phyloP scores from a whole-genome alignment of 2,329 filamentous ascomycete genomes.

The Cercospora beticola region DNA sequence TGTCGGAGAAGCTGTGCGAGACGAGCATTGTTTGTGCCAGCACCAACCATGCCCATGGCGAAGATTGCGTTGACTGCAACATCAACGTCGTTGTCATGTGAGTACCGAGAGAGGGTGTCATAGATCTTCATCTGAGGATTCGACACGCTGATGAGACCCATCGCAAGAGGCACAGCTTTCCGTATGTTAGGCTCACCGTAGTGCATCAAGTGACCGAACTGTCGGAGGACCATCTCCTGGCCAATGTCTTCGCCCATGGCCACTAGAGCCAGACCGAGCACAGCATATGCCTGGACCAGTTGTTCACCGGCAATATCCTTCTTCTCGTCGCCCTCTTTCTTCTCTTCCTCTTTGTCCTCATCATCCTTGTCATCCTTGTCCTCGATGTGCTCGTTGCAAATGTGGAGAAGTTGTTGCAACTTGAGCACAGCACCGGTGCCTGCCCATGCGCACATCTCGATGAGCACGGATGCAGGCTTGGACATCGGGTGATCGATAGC shows the following conservation, averaged over 20 bases:
- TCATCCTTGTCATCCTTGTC: conserved; percentile 66
- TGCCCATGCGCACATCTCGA: conserved; percentile 96
- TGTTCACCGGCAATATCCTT: conserved; percentile 72
- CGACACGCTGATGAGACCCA: conserved; percentile 94
- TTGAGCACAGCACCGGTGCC: conserved; percentile 96
- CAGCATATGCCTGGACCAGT: conserved; percentile 91
- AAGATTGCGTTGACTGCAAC: conserved; percentile 99
- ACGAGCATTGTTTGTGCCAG: conserved; percentile 96
- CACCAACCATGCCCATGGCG: conserved; percentile 94
- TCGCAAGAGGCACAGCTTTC: conserved; percentile 90
- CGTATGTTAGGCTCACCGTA: conserved; percentile 97
- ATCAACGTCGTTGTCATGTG: conserved; percentile 97
- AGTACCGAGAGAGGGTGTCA: conserved; percentile 95
- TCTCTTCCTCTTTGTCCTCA: conserved; percentile 60
- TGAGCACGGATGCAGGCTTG: conserved; percentile 89
- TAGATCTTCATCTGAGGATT: conserved; percentile 99
- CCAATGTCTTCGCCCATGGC: conserved; percentile 98
- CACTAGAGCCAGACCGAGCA: conserved; percentile 88
- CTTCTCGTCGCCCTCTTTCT: conserved; percentile 69
- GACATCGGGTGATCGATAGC: conserved; percentile 96
- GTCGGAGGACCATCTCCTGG: conserved; percentile 96
- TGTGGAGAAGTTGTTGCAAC: conserved; percentile 93
- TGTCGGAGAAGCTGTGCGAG: conserved; percentile 91
- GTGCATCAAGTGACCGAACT: conserved; percentile 98
- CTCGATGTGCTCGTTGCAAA: conserved; percentile 96